Conservation (phyloP, 2,329 filamentous ascomycete species). For the Drechslerella coelobrocha region DNA sequence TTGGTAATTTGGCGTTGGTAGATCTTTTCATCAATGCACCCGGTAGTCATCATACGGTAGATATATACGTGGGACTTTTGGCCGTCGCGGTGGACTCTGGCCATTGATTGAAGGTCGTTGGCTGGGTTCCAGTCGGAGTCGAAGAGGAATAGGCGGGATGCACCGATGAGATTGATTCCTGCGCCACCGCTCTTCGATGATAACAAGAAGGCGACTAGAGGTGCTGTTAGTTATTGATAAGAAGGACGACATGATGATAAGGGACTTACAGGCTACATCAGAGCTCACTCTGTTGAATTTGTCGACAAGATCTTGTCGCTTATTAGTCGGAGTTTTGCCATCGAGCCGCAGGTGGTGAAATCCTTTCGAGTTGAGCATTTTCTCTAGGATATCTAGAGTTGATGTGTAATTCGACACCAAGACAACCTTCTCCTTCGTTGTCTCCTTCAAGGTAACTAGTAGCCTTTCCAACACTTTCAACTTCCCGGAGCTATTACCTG, state of each 20-base stretch:
- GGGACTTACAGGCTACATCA: conserved; percentile 50
- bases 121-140: conserved; percentile 80
- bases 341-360: conserved; percentile 73
- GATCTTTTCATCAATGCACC: conserved; percentile 76
- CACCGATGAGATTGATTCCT: conserved; percentile 74
- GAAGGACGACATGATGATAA: not conserved
- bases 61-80: conserved; percentile 73
- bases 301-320: conserved; percentile 73
- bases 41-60: conserved; percentile 72
- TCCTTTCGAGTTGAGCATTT: conserved; percentile 67
- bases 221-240: conserved; percentile 1
- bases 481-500: conserved; percentile 61
- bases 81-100: conserved; percentile 74
- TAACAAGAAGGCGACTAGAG: conserved; percentile 71
- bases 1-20: conserved; percentile 76
- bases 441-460: conserved; percentile 67
- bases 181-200: conserved; percentile 75
- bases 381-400: conserved; percentile 71
- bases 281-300: conserved; percentile 67
- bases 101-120: conserved; percentile 76
- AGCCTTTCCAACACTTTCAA: conserved; percentile 72
- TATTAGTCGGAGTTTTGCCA: conserved; percentile 69
- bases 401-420: conserved; percentile 79
- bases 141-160: conserved; percentile 73
- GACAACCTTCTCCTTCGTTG: conserved; percentile 73